A percentile compares a stretch with the other conserved stretches of the same genome.
Conservation (phyloP, 768 basidiomycete genomes). For the Tulasnella sp. region DNA sequence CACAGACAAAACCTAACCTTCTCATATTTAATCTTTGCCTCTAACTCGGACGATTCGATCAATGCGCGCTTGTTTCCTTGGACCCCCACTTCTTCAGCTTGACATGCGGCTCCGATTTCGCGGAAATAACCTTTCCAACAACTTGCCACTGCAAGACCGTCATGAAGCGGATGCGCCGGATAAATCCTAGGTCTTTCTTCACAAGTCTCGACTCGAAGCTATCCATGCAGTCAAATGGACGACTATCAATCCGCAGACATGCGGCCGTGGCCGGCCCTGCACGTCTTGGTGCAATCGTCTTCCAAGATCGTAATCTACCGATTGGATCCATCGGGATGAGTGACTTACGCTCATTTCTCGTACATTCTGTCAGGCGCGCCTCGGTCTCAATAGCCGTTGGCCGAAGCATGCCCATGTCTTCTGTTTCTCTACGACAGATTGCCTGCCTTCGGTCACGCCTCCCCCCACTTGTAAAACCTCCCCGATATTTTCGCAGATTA, state of each 20-base stretch:
- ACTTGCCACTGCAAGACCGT: conserved; percentile 24
- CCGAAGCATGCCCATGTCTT: conserved; percentile 7
- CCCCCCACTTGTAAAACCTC: neutral
- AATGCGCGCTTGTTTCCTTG: neutral
- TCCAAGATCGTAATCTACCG: conserved; percentile 9
- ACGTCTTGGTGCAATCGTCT: neutral
- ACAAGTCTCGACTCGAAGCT: neutral
- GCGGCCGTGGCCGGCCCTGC: neutral
- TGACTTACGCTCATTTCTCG: conserved; percentile 2
- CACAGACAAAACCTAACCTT: neutral
- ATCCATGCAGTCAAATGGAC: neutral
- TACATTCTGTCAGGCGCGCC: conserved; percentile 2
- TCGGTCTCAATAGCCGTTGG: neutral
- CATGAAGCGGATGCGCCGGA: conserved; percentile 14
- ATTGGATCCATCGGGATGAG: conserved; percentile 7
- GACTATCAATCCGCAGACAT: neutral
- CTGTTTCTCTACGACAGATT: neutral
- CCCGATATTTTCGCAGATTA: conserved; percentile 6
- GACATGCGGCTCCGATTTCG: conserved; percentile 83
- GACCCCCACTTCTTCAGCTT: conserved; percentile 45
- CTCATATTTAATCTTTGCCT: neutral
- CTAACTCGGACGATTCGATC: neutral
- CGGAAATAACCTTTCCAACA: conserved; percentile 40
- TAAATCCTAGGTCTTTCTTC: neutral
- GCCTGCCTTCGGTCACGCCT: neutral